These are phyloP conservation scores for Aspergillus felis DNA, from an alignment of 2,329 filamentous ascomycete species.

Conservation along the genomic window DNA sequence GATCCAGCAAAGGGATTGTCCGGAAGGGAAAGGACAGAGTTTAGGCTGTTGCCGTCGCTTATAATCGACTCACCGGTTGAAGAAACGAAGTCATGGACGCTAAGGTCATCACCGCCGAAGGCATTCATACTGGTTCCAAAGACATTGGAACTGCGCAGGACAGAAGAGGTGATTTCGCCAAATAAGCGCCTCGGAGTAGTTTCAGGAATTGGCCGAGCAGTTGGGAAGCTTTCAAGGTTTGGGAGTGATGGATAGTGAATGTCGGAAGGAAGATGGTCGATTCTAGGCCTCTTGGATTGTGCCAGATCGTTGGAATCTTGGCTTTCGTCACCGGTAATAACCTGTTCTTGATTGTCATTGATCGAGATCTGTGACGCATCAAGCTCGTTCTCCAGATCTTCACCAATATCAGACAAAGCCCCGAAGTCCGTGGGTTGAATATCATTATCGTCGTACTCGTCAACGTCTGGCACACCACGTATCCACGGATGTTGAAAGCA, in stretches of 20 bases:
- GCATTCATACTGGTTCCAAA: slow-evolving; percentile 33
- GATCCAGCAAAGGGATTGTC: slow-evolving; percentile 33
- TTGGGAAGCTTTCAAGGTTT: slow-evolving; percentile 33
- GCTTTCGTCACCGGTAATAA: slow-evolving; percentile 32
- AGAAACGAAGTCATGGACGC: slow-evolving; percentile 38
- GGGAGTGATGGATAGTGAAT: slow-evolving; percentile 44
- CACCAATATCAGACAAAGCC: slow-evolving; percentile 34
- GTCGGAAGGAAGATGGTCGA: slow-evolving; percentile 27
- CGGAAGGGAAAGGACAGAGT: slow-evolving; percentile 37
- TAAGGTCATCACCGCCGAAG: slow-evolving; percentile 31
- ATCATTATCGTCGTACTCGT: slow-evolving; percentile 61
- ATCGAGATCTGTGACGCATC: slow-evolving; percentile 64
- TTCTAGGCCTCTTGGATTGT: slow-evolving; percentile 34
- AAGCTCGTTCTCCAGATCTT: slow-evolving; percentile 39
- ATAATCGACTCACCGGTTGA: slow-evolving; percentile 38
- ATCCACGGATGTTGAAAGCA: slow-evolving; percentile 75
- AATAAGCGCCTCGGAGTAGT: slow-evolving; percentile 49
- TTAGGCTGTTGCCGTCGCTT: slow-evolving; percentile 33
- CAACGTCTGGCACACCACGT: slow-evolving; percentile 48
- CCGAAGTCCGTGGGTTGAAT: slow-evolving; percentile 49
- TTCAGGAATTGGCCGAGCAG: slow-evolving; percentile 21
- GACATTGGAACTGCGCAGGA: slow-evolving; percentile 50
- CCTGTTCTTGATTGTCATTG: slow-evolving; percentile 41
- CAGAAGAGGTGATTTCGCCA: slow-evolving; percentile 57
- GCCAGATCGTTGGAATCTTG: slow-evolving; percentile 32